These are phyloP conservation scores for Vitis hybrid DNA, from an alignment of 177 flowering plant genomes.

Conservation along the genomic window DNA sequence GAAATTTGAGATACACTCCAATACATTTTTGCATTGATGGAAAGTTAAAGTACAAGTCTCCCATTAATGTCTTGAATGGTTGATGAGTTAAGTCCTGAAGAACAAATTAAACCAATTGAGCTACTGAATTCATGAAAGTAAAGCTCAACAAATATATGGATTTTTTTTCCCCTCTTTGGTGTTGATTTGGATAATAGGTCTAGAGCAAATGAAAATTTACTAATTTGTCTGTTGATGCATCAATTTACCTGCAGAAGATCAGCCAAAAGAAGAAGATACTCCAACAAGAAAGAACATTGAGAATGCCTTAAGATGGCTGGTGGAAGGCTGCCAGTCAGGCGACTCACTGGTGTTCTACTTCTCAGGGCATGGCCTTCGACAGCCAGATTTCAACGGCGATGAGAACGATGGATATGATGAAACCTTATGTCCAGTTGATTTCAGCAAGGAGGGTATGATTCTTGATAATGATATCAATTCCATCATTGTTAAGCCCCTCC, in stretches of 20 bases:
- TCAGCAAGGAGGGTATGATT: slow-evolving; percentile 52
- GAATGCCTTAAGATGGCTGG: slow-evolving; percentile 57
- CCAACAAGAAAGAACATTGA: slow-evolving; percentile 62
- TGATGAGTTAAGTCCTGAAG: too few species aligned
- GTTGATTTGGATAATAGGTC: neutral
- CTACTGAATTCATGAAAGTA: too few species aligned
- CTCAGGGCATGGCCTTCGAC: slow-evolving; percentile 77
- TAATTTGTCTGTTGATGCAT: neutral
- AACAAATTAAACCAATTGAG: too few species aligned
- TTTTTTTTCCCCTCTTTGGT: too few species aligned
- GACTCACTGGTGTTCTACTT: slow-evolving; percentile 74
- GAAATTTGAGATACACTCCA: too few species aligned
- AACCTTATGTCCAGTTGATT: slow-evolving; percentile 77
- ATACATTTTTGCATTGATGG: too few species aligned
- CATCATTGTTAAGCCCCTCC: slow-evolving; percentile 61
- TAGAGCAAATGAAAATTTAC: neutral
- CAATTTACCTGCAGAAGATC: slow-evolving; percentile 43
- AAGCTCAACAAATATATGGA: too few species aligned
- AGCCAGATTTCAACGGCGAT: slow-evolving; percentile 36
- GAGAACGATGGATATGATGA: slow-evolving; percentile 85
- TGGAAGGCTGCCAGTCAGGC: slow-evolving; percentile 48
- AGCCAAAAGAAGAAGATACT: slow-evolving; percentile 13
- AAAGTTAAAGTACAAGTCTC: too few species aligned
- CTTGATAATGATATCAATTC: slow-evolving; percentile 64
- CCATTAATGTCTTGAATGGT: too few species aligned